phyloP scores from a whole-genome alignment of 139 green algal species.

The Chlamydomonas eustigma region DNA sequence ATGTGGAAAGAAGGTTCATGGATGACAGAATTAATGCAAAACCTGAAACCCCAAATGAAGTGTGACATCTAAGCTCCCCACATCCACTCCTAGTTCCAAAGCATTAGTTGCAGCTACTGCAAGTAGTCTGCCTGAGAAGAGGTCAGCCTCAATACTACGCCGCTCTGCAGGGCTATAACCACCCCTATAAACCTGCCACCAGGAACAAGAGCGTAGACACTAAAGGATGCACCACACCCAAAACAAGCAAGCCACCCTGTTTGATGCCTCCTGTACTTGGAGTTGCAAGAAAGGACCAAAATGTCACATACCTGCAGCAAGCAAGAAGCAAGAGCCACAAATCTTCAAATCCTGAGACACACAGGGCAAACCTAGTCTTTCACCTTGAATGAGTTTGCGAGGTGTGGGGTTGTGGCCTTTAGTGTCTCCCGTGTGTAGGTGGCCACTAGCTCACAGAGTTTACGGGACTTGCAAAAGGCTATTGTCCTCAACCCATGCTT shows the following conservation, averaged over 20 bases:
- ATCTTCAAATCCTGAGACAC: too few species aligned
- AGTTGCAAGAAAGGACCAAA: too few species aligned
- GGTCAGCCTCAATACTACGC: slow-evolving; percentile 61
- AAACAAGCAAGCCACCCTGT: too few species aligned
- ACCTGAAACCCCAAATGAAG: slow-evolving; percentile 79
- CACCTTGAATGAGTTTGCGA: slow-evolving; percentile 58
- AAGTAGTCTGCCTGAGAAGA: slow-evolving; percentile 41
- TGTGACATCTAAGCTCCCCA: slow-evolving; percentile 91
- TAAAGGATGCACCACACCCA: too few species aligned
- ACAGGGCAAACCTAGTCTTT: too few species aligned
- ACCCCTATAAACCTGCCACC: slow-evolving; percentile 49
- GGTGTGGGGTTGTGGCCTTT: slow-evolving; percentile 50
- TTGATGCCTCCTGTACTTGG: too few species aligned
- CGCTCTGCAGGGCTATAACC: slow-evolving; percentile 61
- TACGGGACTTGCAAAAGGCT: slow-evolving; percentile 92
- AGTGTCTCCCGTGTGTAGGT: slow-evolving; percentile 81
- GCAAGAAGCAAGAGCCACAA: too few species aligned
- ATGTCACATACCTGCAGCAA: too few species aligned
- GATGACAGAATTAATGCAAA: too few species aligned
- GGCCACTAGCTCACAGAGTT: slow-evolving; percentile 93
- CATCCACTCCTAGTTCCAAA: slow-evolving; percentile 93
- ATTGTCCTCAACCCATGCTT: slow-evolving; percentile 87
- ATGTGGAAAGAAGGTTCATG: too few species aligned
- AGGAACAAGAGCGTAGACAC: too few species aligned
- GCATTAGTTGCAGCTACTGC: slow-evolving; percentile 90